Evolutionary conservation across 306 rosid species (phyloP).

Genomic region (Sphenostylis stenocarpa): DNA sequence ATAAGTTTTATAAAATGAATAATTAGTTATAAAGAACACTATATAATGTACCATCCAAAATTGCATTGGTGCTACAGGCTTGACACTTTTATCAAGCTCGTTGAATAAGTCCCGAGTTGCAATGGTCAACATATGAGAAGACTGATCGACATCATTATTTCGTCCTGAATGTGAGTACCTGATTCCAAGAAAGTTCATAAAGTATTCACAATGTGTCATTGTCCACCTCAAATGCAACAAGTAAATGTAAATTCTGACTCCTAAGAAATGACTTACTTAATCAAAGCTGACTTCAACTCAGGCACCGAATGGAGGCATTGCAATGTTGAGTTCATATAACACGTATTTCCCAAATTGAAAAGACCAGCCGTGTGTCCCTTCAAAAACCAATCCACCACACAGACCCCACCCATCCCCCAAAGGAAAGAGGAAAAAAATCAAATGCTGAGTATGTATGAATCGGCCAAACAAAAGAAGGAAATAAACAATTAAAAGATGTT

Average conservation of each 20-base stretch:
- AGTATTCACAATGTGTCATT: slow-evolving; percentile 9
- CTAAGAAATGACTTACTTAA: slow-evolving; percentile 54
- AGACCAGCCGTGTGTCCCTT: slow-evolving; percentile 97
- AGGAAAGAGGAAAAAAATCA: slow-evolving; percentile 1
- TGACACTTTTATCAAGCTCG: slow-evolving; percentile 88
- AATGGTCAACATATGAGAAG: slow-evolving; percentile 86
- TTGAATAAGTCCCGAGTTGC: slow-evolving; percentile 88
- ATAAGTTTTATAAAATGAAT: neutral
- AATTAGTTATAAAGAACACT: slow-evolving; percentile 10
- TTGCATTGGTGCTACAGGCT: slow-evolving; percentile 98
- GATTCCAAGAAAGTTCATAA: slow-evolving; percentile 33
- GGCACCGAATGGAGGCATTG: slow-evolving; percentile 99
- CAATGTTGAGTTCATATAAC: slow-evolving; percentile 97
- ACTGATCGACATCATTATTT: slow-evolving; percentile 84
- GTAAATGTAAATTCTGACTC: slow-evolving; percentile 14
- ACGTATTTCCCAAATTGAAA: slow-evolving; percentile 94
- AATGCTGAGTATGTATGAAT: slow-evolving; percentile 14
- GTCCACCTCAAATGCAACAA: slow-evolving; percentile 22
- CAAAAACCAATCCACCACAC: slow-evolving; percentile 14
- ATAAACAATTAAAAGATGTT: slow-evolving; percentile 3
- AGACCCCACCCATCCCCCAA: neutral
- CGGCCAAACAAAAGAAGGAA: neutral
- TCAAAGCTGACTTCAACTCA: slow-evolving; percentile 92
- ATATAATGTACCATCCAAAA: slow-evolving; percentile 87
- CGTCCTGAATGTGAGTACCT: slow-evolving; percentile 82